Conservation (phyloP, 305 asterid genomes). For the Fraxinus floribunda region DNA sequence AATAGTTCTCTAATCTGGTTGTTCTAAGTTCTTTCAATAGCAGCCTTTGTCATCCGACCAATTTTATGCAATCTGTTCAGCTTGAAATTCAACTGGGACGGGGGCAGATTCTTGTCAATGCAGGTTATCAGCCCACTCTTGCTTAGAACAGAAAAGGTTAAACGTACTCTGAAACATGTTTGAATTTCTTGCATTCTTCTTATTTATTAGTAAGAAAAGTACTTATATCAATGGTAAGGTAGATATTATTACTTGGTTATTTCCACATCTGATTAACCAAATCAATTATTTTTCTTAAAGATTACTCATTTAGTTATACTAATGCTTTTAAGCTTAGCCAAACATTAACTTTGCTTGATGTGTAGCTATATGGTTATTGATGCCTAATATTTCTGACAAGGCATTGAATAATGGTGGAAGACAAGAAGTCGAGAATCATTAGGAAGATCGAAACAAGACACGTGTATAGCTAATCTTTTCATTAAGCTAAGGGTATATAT, state of each 20-base stretch:
- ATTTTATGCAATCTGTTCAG: neutral
- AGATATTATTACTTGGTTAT: neutral
- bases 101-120: neutral
- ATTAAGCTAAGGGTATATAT: conserved; percentile 35
- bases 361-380: neutral
- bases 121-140: neutral
- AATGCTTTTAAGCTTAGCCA: neutral
- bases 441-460: neutral
- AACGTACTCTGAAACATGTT: neutral
- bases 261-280: neutral
- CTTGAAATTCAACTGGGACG: neutral
- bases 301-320: neutral
- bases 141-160: neutral
- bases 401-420: neutral
- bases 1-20: neutral
- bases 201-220: neutral
- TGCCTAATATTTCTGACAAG: neutral
- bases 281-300: neutral
- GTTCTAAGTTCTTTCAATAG: neutral
- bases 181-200: neutral
- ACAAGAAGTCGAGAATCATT: neutral
- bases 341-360: neutral
- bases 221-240: neutral
- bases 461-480: neutral
- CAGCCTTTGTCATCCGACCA: neutral